Percentiles rank a stretch among this genome's conserved stretches.
Evolutionary conservation across 2,329 filamentous ascomycete species (phyloP).

Genomic region (Tolypocladium nubicola): DNA sequence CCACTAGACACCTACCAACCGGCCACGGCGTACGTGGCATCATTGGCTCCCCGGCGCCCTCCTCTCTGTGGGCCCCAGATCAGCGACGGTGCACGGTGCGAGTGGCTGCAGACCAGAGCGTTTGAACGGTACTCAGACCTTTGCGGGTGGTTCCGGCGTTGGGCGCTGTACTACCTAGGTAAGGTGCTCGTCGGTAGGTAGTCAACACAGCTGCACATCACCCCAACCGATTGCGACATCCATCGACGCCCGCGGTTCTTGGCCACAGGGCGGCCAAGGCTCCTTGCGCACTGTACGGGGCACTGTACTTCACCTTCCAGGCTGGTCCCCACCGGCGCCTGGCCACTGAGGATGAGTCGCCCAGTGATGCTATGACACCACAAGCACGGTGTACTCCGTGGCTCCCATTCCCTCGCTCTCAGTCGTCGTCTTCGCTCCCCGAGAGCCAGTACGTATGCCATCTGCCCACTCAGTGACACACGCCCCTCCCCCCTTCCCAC

Average conservation of each 20-base stretch:
- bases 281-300: neutral
- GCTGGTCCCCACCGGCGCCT: neutral
- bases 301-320: neutral
- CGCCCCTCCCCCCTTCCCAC: conserved; percentile 14
- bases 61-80: neutral
- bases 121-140: neutral
- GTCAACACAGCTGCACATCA: no score
- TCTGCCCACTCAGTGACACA: conserved; percentile 14
- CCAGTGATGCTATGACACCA: neutral
- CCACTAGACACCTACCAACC: neutral
- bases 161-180: neutral
- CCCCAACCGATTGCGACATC: neutral
- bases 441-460: neutral
- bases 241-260: neutral
- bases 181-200: no score
- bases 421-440: neutral
- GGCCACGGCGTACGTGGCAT: neutral
- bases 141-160: no score
- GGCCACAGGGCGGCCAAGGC: neutral
- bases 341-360: neutral
- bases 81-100: neutral
- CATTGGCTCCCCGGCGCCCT: neutral
- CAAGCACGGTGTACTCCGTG: neutral
- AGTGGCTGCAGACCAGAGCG: neutral
- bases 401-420: neutral